Evolutionary conservation across 108 stramenopile species (phyloP).

Genomic region (Cyclostephanos tholiformis): DNA sequence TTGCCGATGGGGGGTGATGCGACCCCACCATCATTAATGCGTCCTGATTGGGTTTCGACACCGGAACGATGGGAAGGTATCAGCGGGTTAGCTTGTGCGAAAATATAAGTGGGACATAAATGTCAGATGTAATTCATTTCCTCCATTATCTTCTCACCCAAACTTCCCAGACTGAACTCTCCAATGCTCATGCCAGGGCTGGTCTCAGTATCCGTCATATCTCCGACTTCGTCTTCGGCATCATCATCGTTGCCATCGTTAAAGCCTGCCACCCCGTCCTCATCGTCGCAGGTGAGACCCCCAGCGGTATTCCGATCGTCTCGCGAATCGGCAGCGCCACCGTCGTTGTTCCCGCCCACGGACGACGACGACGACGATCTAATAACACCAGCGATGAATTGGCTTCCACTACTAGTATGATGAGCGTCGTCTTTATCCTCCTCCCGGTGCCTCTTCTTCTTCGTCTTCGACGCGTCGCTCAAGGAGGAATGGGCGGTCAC

Average conservation of each 20-base stretch:
- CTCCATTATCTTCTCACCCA: background rate
- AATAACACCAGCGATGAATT: background rate
- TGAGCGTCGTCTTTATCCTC: background rate
- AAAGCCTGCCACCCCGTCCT: background rate
- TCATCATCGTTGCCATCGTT: background rate
- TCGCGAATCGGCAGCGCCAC: background rate
- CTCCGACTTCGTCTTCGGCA: background rate
- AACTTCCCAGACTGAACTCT: background rate
- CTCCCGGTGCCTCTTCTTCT: background rate
- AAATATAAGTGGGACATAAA: background rate
- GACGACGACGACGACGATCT: background rate
- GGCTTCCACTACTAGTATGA: background rate
- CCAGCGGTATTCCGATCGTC: background rate
- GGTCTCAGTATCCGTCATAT: background rate
- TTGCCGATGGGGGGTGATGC: conserved; percentile 42
- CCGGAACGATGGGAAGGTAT: background rate
- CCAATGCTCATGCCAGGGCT: background rate
- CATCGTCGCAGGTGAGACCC: background rate
- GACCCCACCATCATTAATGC: background rate
- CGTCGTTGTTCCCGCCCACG: too few relatives aligned
- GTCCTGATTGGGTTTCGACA: background rate
- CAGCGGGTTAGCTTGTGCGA: background rate
- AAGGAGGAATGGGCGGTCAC: background rate
- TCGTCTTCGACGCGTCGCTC: background rate
- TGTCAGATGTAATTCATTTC: background rate